Evolutionary conservation across 2,329 filamentous ascomycete genomes (phyloP).

Genomic region (Esteya vermicola): DNA sequence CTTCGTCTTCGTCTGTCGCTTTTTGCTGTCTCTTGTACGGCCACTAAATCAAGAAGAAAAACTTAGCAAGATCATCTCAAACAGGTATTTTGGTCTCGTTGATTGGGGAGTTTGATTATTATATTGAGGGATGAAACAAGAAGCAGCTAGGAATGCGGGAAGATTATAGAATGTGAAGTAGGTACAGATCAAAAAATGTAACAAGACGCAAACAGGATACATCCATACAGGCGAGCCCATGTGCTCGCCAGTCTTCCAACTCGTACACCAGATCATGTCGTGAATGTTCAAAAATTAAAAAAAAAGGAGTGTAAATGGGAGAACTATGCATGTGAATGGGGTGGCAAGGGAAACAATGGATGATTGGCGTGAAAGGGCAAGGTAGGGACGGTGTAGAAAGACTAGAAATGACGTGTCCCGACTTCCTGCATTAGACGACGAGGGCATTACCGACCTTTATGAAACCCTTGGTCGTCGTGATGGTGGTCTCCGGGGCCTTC

Average conservation of each 20-base stretch:
- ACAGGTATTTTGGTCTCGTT: neutral
- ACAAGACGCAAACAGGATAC: too few species aligned
- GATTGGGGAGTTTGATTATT: neutral
- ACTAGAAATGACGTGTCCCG: too few species aligned
- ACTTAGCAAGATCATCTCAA: conserved; percentile 28
- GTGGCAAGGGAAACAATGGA: too few species aligned
- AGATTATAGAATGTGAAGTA: too few species aligned
- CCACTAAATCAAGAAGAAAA: conserved; percentile 56
- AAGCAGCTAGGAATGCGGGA: too few species aligned
- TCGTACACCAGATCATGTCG: neutral
- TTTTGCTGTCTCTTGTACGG: conserved; percentile 73
- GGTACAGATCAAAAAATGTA: too few species aligned
- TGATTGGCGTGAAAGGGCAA: neutral
- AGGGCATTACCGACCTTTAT: conserved; percentile 63
- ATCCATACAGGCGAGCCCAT: too few species aligned
- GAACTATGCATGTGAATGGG: too few species aligned
- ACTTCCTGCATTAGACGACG: conserved; percentile 20
- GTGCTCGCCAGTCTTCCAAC: neutral
- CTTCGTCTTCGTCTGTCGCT: conserved; percentile 45
- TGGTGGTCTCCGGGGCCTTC: conserved; percentile 30
- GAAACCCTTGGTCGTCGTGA: conserved; percentile 49
- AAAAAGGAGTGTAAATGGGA: too few species aligned
- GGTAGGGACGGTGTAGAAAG: conserved; percentile 7
- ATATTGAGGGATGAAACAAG: conserved; percentile 16
- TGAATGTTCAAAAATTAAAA: too few species aligned